These are phyloP conservation scores for Mimosa pudica DNA, from an alignment of 306 rosid genomes.

Conservation along the genomic window DNA sequence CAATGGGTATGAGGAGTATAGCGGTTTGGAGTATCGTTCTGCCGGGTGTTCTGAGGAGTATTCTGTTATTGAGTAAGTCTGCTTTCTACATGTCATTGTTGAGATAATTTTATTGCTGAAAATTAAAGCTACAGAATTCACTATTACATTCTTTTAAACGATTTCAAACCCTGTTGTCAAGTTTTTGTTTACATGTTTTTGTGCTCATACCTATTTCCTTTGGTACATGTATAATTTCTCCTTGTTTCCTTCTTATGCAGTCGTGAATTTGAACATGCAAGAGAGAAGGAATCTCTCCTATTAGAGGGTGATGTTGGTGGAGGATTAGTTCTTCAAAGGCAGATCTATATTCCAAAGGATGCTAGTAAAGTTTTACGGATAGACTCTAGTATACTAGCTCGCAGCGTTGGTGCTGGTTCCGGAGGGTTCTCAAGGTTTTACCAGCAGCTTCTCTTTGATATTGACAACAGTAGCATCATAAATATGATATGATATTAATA, in stretches of 20 bases:
- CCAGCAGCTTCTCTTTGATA: slow-evolving; percentile 25
- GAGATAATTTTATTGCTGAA: slow-evolving; percentile 2
- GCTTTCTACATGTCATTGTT: slow-evolving; percentile 9
- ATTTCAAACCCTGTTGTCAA: background rate
- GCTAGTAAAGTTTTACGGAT: slow-evolving; percentile 50
- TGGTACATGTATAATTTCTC: slow-evolving; percentile 15
- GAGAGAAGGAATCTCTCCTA: slow-evolving; percentile 66
- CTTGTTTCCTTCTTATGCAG: slow-evolving; percentile 44
- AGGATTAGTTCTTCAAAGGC: slow-evolving; percentile 74
- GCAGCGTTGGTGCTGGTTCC: slow-evolving; percentile 89
- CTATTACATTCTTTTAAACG: slow-evolving; percentile 17
- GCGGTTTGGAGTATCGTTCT: slow-evolving; percentile 86
- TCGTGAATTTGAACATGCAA: slow-evolving; percentile 63
- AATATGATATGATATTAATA: background rate
- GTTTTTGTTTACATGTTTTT: background rate
- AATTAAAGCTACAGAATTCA: slow-evolving; percentile 6
- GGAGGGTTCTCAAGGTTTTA: slow-evolving; percentile 94
- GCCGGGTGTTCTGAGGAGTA: slow-evolving; percentile 97
- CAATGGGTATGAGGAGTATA: slow-evolving; percentile 88
- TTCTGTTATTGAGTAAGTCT: slow-evolving; percentile 65
- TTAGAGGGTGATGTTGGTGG: slow-evolving; percentile 93
- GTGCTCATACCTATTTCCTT: background rate
- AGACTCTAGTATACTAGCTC: slow-evolving; percentile 77
- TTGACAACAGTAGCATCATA: slow-evolving; percentile 15
- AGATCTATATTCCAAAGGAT: slow-evolving; percentile 60